These are phyloP conservation scores for Trypanosoma cruzi DNA, from an alignment of 208 protist species.

Conservation along the genomic window DNA sequence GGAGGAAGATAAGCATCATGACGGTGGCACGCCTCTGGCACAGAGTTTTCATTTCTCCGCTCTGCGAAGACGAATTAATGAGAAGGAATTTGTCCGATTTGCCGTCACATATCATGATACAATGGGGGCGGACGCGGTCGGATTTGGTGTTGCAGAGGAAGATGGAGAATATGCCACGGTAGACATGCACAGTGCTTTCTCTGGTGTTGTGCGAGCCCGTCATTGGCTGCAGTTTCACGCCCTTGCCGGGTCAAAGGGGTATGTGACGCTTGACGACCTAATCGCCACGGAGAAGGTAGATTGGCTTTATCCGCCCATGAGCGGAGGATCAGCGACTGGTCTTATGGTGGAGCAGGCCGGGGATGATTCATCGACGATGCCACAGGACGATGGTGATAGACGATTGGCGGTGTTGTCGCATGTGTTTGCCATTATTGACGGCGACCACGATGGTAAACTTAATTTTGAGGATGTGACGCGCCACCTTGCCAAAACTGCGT, in stretches of 20 bases:
- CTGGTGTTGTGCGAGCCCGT: not conserved
- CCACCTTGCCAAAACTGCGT: constrained; percentile 20
- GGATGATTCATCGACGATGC: not conserved
- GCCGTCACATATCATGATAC: constrained; percentile 21
- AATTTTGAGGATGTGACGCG: constrained; percentile 48
- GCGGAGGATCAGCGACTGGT: not conserved
- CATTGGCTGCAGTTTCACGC: constrained; percentile 43
- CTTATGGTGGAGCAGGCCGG: not conserved
- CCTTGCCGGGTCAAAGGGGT: constrained; percentile 59
- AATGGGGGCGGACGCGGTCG: constrained; percentile 15
- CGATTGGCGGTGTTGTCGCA: constrained; percentile 32
- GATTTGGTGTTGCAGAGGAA: not conserved
- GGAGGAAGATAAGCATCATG: not conserved
- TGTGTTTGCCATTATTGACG: constrained; percentile 59
- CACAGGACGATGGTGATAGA: not conserved
- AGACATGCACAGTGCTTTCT: not conserved
- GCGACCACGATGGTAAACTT: constrained; percentile 52
- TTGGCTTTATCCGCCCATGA: constrained; percentile 18
- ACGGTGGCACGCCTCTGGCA: not conserved
- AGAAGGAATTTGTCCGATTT: constrained; percentile 31
- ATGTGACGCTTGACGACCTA: constrained; percentile 47
- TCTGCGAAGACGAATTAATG: constrained; percentile 12
- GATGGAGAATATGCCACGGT: not conserved
- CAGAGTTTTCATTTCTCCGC: not conserved
- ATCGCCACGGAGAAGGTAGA: constrained; percentile 21